Conservation (phyloP, 306 rosid species). For the barrel medic (Medicago truncatula) region MtrunA17r5.0-ANR NC_053042.1:22189501-22190000, state of each 20-base stretch:
- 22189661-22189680: slow-evolving; percentile 92
- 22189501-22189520: no score
- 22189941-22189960: slow-evolving; percentile 75
- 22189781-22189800: slow-evolving; percentile 84
- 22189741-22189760: slow-evolving; percentile 85
- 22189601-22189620: no score
- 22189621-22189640: no score
- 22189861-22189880: slow-evolving; percentile 83
- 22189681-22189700: slow-evolving; percentile 96
- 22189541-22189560: no score
- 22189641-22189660: no score
- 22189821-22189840: slow-evolving; percentile 85
- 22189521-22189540: no score
- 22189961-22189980: slow-evolving; percentile 72
- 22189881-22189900: slow-evolving; percentile 75
- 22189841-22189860: slow-evolving; percentile 88
- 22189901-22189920: slow-evolving; percentile 65
- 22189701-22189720: slow-evolving; percentile 89
- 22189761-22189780: slow-evolving; percentile 99
- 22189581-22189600: no score
- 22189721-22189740: slow-evolving; percentile 92
- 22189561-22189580: no score
- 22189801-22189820: slow-evolving; percentile 88
- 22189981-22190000: slow-evolving; percentile 73
- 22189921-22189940: slow-evolving; percentile 62